Conservation (phyloP, 495 filamentous ascomycete genomes). For the Daldinia decipiens region DNA sequence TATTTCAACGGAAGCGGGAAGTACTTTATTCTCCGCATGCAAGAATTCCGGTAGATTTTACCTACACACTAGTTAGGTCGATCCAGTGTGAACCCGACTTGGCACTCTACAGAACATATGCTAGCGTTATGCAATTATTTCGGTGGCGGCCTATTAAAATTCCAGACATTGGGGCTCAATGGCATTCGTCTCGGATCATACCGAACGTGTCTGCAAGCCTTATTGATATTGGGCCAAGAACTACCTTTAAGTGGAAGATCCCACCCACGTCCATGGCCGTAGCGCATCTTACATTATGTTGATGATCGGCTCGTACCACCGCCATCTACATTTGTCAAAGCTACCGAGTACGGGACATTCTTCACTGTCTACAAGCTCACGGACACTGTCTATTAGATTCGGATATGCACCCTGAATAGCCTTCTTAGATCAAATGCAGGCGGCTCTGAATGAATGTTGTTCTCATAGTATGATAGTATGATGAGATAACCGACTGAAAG, state of each 20-base stretch:
- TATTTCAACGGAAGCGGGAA: slow-evolving; percentile 19
- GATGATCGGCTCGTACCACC: slow-evolving; percentile 14
- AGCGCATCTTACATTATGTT: slow-evolving; percentile 24
- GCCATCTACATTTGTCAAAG: not conserved
- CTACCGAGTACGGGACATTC: not conserved
- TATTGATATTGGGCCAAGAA: slow-evolving; percentile 28
- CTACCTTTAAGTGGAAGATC: not conserved
- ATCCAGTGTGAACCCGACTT: slow-evolving; percentile 39
- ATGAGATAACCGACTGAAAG: not conserved
- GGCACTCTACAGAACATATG: slow-evolving; percentile 11
- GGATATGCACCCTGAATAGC: slow-evolving; percentile 19
- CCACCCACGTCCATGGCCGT: slow-evolving; percentile 10
- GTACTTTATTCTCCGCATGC: not conserved
- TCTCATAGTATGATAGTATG: not conserved
- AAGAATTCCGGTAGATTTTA: slow-evolving; percentile 29
- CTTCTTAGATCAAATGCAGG: not conserved
- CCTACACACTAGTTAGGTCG: slow-evolving; percentile 2
- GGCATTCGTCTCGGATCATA: slow-evolving; percentile 17
- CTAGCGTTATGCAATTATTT: not conserved
- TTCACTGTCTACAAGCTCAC: slow-evolving; percentile 18
- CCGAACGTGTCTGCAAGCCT: slow-evolving; percentile 37
- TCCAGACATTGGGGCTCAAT: not conserved
- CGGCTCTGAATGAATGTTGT: not conserved
- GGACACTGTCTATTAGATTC: slow-evolving; percentile 33
- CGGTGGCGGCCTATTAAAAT: not conserved